Percentiles rank a stretch among this genome's conserved stretches.
Evolutionary conservation across 192 early-diverging fungal genomes (phyloP).

Genomic region (Spizellomyces punctatus): DNA sequence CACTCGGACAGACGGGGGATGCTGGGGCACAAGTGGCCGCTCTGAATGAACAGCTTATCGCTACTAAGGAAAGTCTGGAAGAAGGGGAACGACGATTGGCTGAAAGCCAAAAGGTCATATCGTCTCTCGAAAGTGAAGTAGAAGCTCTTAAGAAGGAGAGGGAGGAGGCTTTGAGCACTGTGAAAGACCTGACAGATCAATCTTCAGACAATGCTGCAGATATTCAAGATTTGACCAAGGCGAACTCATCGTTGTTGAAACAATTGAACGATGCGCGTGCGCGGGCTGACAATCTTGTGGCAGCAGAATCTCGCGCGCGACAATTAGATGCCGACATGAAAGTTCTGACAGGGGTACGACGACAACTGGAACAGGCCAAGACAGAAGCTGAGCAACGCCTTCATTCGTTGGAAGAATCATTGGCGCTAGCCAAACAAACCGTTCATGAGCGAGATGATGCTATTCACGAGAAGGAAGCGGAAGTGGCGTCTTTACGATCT

Average conservation of each 20-base stretch:
- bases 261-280: background rate
- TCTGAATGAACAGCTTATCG: background rate
- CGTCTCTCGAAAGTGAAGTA: constrained; percentile 6
- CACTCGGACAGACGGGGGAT: background rate
- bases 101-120: background rate
- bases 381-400: constrained; percentile 22
- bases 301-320: background rate
- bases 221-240: constrained; percentile 1
- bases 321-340: constrained; percentile 29
- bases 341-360: constrained; percentile 6
- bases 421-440: constrained; percentile 40
- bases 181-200: background rate
- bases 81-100: background rate
- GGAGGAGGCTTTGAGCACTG: background rate
- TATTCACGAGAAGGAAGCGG: constrained; percentile 3
- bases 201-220: constrained; percentile 1
- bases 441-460: constrained; percentile 34
- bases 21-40: background rate
- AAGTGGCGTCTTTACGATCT: constrained; percentile 6
- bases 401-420: constrained; percentile 28
- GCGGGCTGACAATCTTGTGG: background rate
- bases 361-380: constrained; percentile 7
- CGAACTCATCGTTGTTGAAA: background rate
- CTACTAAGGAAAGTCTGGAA: background rate
- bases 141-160: background rate